Conservation (phyloP, 306 rosid genomes). For the Trichosanthes cucumerina region DNA sequence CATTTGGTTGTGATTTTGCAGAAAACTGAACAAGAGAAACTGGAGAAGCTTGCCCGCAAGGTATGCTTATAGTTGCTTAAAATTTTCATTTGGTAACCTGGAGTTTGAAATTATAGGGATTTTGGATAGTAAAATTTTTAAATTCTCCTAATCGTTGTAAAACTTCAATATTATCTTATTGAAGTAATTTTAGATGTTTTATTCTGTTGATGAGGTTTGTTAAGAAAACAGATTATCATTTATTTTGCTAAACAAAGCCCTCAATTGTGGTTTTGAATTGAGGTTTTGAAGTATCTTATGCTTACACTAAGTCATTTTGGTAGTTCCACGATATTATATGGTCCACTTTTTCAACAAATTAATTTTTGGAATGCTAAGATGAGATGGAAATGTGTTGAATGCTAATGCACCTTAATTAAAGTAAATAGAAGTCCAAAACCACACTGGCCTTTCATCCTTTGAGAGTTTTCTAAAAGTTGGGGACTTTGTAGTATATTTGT, state of each 20-base stretch:
- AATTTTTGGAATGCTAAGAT: neutral
- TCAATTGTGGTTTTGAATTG: neutral
- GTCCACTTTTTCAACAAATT: neutral
- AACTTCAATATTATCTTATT: neutral
- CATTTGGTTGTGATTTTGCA: neutral
- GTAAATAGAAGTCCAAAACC: neutral
- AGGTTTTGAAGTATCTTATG: neutral
- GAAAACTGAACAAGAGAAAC: constrained; percentile 7
- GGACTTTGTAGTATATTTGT: neutral
- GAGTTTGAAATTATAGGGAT: neutral
- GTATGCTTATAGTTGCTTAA: neutral
- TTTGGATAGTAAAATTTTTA: constrained; percentile 1
- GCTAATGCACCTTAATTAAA: neutral
- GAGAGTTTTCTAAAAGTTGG: neutral
- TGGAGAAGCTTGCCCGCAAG: constrained; percentile 11
- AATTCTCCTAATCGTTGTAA: neutral
- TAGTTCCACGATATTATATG: neutral
- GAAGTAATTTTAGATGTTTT: neutral
- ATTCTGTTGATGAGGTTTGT: neutral
- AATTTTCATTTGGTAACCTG: neutral
- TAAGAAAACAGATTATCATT: neutral
- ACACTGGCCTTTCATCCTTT: neutral
- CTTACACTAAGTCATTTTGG: neutral
- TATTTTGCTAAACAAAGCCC: neutral
- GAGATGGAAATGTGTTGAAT: neutral